Base-by-base conservation (phyloP, 306 rosid genomes). In the Astragalus glycyphyllos region DNA sequence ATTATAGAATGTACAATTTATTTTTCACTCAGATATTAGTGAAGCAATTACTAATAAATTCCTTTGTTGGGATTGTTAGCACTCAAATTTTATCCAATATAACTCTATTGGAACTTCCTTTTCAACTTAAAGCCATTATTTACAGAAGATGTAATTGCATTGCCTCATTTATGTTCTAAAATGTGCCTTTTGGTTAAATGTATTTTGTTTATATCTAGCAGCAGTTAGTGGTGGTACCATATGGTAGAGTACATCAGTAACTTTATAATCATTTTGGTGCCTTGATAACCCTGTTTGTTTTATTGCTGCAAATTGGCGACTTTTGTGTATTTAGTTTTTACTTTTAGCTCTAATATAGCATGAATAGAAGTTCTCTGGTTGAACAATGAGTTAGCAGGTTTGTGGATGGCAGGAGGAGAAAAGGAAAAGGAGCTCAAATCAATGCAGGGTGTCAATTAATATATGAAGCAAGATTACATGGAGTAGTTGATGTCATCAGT, bases 41-140 rank as follows among this genome's bases (percentile, higher is more conserved):
- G 75, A 66, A 71, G 67, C 72, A 66, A 15, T 67, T 77, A 47
- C 29, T 38, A 86, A 81, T 83, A 79, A 86, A 71, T 77, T 59
- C 53, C 61, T 69, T 57, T 68, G 77, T 76, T 55, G 58, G 64
- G 60, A 48, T 73, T 76, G 37, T 63, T 51, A 60, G 57, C 58
- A 46, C 65, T 62, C 58, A 45, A 67, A 60, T 69, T 29, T 32
- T 48, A 26, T 51, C 54, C 32, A 67, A 13, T 65, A 58, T 58
- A 45, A 60, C 62, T 54, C 48, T 15, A 41, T 6, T 26, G 4
- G 12, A 40, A 14, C 8, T 50, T 57, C 11, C 13, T 67, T 59
- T 50, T 47, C 65, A 12, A 32, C 17, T 14, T 75, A 50, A 64
- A 64, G 3, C 47, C 29, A 40, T 63, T 37, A n/a, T 8, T 69